Evolutionary conservation across 352 stramenopile genomes (phyloP).

Genomic region (Peronospora belbahrii): DNA sequence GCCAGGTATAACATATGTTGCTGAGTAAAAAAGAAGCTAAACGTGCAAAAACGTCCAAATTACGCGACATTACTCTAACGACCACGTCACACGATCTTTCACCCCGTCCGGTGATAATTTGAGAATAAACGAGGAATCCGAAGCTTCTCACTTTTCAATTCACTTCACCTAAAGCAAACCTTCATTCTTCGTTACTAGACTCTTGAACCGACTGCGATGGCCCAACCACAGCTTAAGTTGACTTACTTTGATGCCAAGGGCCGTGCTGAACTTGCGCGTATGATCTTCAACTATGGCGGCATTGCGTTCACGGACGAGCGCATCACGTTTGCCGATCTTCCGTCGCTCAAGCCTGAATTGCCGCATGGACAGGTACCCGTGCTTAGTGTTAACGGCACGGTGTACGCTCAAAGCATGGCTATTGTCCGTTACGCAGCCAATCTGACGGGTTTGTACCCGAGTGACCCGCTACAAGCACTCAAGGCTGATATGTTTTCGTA

Average conservation of each 20-base stretch:
- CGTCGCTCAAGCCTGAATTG: slow-evolving; percentile 42
- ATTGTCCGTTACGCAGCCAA: slow-evolving; percentile 51
- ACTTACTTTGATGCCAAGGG: slow-evolving; percentile 52
- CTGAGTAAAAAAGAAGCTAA: too few relatives aligned
- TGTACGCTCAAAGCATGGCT: slow-evolving; percentile 53
- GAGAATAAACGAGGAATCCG: too few relatives aligned
- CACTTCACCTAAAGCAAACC: too few relatives aligned
- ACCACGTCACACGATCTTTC: too few relatives aligned
- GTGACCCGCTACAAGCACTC: slow-evolving; percentile 42
- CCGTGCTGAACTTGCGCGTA: slow-evolving; percentile 40
- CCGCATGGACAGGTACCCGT: slow-evolving; percentile 46
- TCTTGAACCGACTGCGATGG: slow-evolving; percentile 8
- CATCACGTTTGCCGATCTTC: slow-evolving; percentile 21
- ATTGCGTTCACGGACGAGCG: slow-evolving; percentile 33
- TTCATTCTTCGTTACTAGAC: neutral
- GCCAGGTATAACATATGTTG: too few relatives aligned
- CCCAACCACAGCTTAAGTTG: slow-evolving; percentile 34
- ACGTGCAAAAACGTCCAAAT: too few relatives aligned
- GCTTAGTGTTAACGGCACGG: slow-evolving; percentile 37
- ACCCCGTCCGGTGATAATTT: too few relatives aligned
- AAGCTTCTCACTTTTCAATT: too few relatives aligned
- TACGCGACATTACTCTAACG: too few relatives aligned
- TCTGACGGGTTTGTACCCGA: slow-evolving; percentile 51
- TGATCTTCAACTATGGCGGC: slow-evolving; percentile 35
- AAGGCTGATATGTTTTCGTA: slow-evolving; percentile 46